A percentile compares a stretch with the other conserved stretches of the same genome.
Evolutionary conservation across 208 protist genomes (phyloP).

Genomic region (Spongospora subterranea): DNA sequence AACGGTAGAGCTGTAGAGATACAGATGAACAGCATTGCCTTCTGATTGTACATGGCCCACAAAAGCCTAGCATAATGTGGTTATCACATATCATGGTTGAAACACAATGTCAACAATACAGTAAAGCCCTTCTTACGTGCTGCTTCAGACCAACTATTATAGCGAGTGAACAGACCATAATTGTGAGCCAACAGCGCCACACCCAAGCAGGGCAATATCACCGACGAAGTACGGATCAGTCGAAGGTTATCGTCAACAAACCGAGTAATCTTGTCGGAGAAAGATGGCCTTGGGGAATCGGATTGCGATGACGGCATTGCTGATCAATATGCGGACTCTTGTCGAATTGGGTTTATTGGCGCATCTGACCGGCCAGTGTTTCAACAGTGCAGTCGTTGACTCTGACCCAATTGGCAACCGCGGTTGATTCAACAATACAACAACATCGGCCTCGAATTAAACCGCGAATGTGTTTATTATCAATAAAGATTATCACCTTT

Average conservation of each 20-base stretch:
- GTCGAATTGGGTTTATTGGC: too few relatives aligned
- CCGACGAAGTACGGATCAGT: neutral
- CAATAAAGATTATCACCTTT: too few relatives aligned
- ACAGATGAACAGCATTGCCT: neutral
- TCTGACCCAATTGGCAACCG: too few relatives aligned
- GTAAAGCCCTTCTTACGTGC: neutral
- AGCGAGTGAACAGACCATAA: neutral
- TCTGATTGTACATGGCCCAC: neutral
- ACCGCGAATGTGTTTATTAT: too few relatives aligned
- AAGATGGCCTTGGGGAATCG: too few relatives aligned
- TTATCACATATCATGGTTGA: neutral
- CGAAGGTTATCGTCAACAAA: neutral
- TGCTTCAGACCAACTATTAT: neutral
- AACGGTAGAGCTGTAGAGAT: neutral
- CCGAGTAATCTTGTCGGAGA: too few relatives aligned
- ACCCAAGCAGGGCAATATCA: neutral
- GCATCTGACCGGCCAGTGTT: too few relatives aligned
- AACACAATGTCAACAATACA: neutral
- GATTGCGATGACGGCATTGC: too few relatives aligned
- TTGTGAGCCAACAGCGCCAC: neutral
- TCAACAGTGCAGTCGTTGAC: too few relatives aligned
- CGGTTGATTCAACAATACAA: too few relatives aligned
- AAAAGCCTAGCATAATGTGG: neutral
- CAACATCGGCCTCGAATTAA: too few relatives aligned
- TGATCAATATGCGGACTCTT: too few relatives aligned